Evolutionary conservation across 495 filamentous ascomycete genomes (phyloP), one percentile per base, ranked within the genome.

Genomic region (Aspergillus bertholletiae): DNA sequence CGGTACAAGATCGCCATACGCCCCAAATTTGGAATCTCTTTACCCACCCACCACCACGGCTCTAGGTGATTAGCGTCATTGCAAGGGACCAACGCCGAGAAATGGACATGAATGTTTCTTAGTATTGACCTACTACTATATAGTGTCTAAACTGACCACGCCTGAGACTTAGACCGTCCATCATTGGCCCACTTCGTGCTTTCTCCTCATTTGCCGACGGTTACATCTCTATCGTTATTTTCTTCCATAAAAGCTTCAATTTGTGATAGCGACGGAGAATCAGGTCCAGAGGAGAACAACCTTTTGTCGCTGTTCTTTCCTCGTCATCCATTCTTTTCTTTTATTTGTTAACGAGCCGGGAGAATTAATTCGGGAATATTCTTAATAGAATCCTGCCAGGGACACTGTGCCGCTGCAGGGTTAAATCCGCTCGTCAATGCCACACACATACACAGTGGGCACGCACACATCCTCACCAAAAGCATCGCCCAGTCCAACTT

Each of bases 381-480:
- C 5, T 52, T 45, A 34, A 48, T 55, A 49, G 40, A 24, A 55
- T 50, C 48, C 57, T 63, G 57, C 51, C 61, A 64, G 57, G 57
- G 46, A 59, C 62, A 44, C 51, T 47, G 21, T 48, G 51, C 49
- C 26, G 44, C 53, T 57, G 53, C 52, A 58, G 51, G 59, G 37
- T 51, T 30, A 50, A 51, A n/a, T 53, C 56, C 34, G 26, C 17
- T 40, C 54, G 26, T 30, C 59, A 65, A 60, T 65, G 59, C 63
- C 57, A 64, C 58, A 56, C 61, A 61, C 57, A 56, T 54, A 59
- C 44, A 27, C 53, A 61, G 39, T 51, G 53, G 28, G 45, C 63
- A 62, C 63, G 54, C 59, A 62, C 63, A 54, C 46, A 9, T 27
- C 46, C 53, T 55, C 49, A 49, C 55, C 54, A 59, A 62, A n/a